These are phyloP conservation scores for Daucus carota DNA, from an alignment of 129 eudicot genomes.

Conservation along the genomic window DNA sequence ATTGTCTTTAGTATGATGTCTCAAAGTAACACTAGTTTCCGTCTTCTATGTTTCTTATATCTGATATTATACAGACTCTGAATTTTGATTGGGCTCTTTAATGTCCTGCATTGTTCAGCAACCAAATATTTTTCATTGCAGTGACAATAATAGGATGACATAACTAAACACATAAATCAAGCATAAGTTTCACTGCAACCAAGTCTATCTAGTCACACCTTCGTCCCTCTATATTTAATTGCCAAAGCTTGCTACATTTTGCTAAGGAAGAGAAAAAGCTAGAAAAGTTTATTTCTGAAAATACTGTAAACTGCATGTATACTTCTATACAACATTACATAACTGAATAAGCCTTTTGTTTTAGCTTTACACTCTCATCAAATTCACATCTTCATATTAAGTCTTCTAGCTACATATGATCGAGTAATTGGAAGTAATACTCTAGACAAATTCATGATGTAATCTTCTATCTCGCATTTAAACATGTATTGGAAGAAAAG, in stretches of 20 bases:
- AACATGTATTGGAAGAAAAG: not conserved
- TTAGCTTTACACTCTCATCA: not conserved
- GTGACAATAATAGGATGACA: not conserved
- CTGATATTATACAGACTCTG: not conserved
- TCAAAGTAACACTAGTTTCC: not conserved
- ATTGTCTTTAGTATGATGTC: not conserved
- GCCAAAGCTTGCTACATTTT: not conserved
- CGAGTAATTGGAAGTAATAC: not conserved
- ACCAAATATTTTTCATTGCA: not conserved
- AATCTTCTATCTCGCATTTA: not conserved
- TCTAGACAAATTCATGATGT: not conserved
- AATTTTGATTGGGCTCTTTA: not conserved
- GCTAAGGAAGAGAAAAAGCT: not conserved
- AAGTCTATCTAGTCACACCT: not conserved
- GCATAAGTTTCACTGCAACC: not conserved
- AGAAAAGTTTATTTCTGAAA: not conserved
- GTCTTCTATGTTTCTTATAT: not conserved
- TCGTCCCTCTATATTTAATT: not conserved
- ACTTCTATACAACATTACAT: not conserved
- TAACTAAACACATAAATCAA: not conserved
- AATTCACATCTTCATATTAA: not conserved
- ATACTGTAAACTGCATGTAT: not conserved
- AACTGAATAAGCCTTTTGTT: not conserved
- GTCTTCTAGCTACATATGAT: not conserved
- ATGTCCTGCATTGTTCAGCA: not conserved